These are phyloP conservation scores for Fistulina hepatica DNA, from an alignment of 1,284 basidiomycete species.

Conservation along the genomic window DNA sequence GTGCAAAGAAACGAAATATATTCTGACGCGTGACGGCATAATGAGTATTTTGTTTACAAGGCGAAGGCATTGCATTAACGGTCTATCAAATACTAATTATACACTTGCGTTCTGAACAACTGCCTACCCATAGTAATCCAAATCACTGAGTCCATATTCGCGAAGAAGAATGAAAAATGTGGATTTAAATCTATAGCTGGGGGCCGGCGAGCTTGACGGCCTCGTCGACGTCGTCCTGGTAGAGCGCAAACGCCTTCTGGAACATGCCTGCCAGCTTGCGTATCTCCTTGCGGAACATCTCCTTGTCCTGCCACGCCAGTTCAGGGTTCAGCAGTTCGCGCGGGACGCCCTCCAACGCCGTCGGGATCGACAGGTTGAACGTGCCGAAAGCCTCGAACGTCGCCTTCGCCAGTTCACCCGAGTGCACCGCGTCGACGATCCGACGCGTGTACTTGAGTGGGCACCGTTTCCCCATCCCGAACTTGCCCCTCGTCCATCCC, in stretches of 20 bases:
- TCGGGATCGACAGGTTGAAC: slow-evolving; percentile 80
- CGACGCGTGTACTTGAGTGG: slow-evolving; percentile 91
- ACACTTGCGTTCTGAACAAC: no score
- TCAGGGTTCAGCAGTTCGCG: slow-evolving; percentile 81
- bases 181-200: no score
- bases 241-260: slow-evolving; percentile 82
- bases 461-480: slow-evolving; percentile 85
- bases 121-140: no score
- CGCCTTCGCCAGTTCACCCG: slow-evolving; percentile 80
- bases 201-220: slow-evolving; percentile 78
- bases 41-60: no score
- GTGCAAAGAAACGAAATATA: no score
- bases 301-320: slow-evolving; percentile 78
- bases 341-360: slow-evolving; percentile 71
- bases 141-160: no score
- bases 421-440: slow-evolving; percentile 96
- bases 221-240: slow-evolving; percentile 72
- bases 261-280: slow-evolving; percentile 88
- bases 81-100: no score
- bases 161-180: no score
- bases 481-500: slow-evolving; percentile 96
- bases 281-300: slow-evolving; percentile 78
- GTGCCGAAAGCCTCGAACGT: slow-evolving; percentile 79
- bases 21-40: no score
- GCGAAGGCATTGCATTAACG: no score